phyloP scores from a whole-genome alignment of 2,329 filamentous ascomycete genomes.

The Colletotrichum cordylinicola region DNA sequence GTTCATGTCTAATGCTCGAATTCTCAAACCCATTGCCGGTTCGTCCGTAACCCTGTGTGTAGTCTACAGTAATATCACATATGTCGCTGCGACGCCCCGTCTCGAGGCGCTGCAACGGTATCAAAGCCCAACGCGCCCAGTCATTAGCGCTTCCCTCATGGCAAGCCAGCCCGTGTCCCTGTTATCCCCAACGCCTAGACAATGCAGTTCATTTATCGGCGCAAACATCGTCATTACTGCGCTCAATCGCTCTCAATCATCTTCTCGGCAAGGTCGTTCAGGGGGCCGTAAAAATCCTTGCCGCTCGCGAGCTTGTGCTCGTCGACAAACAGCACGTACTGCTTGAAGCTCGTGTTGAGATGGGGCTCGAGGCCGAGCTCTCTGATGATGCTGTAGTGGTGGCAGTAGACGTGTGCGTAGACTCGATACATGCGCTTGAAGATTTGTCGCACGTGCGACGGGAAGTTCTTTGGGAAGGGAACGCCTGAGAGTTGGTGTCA shows the following conservation, averaged over 20 bases:
- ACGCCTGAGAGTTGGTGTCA: conserved; percentile 63
- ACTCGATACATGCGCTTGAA: conserved; percentile 99
- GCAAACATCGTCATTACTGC: background rate
- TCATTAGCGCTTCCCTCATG: conserved; percentile 11
- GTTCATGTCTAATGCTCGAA: background rate
- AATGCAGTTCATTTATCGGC: conserved; percentile 9
- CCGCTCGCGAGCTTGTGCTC: conserved; percentile 92
- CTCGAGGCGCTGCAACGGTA: background rate
- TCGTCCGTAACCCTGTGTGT: conserved; percentile 5
- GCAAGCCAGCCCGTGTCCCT: conserved; percentile 4
- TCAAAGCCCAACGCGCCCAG: conserved; percentile 1
- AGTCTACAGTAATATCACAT: conserved; percentile 24
- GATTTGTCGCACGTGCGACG: conserved; percentile 86
- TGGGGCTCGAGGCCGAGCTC: conserved; percentile 96
- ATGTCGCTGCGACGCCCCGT: conserved; percentile 2
- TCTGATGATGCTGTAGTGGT: conserved; percentile 96
- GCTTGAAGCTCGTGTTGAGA: conserved; percentile 99
- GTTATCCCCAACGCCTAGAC: conserved; percentile 22
- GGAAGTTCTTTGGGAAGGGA: conserved; percentile 93
- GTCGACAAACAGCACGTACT: conserved; percentile 98
- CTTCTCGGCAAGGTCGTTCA: conserved; percentile 95
- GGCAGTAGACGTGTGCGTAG: conserved; percentile 99
- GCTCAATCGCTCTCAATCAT: conserved; percentile 90
- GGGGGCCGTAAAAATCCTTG: conserved; percentile 95
- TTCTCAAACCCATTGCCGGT: background rate